Conservation (phyloP, 192 early-diverging fungal species). For the Coemansia reversa region DNA sequence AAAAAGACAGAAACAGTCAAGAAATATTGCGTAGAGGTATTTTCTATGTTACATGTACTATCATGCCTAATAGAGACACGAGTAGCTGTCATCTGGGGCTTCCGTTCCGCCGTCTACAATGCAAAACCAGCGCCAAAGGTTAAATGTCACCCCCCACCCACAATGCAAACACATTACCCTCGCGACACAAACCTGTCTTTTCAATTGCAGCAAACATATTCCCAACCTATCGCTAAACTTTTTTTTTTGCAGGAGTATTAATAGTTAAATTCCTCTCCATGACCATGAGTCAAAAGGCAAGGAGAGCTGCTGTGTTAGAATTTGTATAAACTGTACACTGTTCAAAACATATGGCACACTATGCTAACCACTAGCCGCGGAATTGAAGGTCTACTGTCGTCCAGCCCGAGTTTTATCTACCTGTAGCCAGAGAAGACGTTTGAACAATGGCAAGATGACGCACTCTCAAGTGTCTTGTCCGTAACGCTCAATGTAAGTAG, state of each 20-base stretch:
- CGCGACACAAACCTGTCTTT: too few species aligned
- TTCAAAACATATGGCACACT: background rate
- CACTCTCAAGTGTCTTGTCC: slow-evolving; percentile 71
- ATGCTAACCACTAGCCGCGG: background rate
- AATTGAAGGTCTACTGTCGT: background rate
- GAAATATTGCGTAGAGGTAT: too few species aligned
- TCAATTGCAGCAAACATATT: too few species aligned
- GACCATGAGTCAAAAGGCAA: background rate
- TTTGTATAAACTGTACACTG: background rate
- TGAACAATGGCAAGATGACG: slow-evolving; percentile 79
- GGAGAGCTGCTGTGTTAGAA: background rate
- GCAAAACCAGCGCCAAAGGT: background rate
- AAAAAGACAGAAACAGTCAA: too few species aligned
- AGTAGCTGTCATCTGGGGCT: too few species aligned
- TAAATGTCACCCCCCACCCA: background rate
- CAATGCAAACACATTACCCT: background rate
- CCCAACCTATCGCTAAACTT: too few species aligned
- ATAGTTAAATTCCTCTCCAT: background rate
- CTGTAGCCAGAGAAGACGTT: slow-evolving; percentile 47
- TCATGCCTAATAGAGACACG: too few species aligned
- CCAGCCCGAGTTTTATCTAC: background rate
- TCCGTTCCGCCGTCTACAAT: too few species aligned
- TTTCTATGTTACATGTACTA: too few species aligned
- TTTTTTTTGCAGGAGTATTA: too few species aligned
- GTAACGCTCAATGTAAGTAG: slow-evolving; percentile 70